Percentiles rank a stretch among this genome's conserved stretches.
Conservation (phyloP, 768 basidiomycete genomes). For the Gymnopilus junonius region DNA sequence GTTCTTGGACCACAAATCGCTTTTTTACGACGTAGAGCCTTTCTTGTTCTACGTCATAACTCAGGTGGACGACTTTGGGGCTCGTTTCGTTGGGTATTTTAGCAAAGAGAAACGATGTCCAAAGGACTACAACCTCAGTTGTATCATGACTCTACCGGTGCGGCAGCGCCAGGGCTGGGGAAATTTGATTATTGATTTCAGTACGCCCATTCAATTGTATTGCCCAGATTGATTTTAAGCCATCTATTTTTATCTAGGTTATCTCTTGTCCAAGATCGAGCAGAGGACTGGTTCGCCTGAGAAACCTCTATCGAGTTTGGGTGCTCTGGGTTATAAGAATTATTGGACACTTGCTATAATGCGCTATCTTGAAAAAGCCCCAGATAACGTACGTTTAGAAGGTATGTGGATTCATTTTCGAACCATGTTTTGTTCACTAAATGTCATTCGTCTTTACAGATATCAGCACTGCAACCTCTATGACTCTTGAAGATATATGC, state of each 20-base stretch:
- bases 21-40: conserved; percentile 99
- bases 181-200: conserved; percentile 96
- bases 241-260: conserved; percentile 58
- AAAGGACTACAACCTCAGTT: conserved; percentile 97
- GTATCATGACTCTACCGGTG: conserved; percentile 98
- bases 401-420: conserved; percentile 48
- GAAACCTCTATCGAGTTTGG: conserved; percentile 92
- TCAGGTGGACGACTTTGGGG: conserved; percentile 86
- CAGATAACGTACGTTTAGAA: conserved; percentile 71
- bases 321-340: conserved; percentile 91
- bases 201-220: conserved; percentile 53
- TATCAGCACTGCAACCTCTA: conserved; percentile 83
- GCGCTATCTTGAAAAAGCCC: conserved; percentile 67
- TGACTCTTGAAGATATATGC: conserved; percentile 90
- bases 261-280: conserved; percentile 95
- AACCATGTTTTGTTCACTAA: background rate
- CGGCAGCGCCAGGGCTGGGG: conserved; percentile 97
- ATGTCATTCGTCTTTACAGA: conserved; percentile 47
- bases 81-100: conserved; percentile 97
- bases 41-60: conserved; percentile 99
- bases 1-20: conserved; percentile 98
- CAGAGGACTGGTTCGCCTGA: conserved; percentile 90
- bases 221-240: background rate
- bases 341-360: conserved; percentile 94
- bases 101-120: conserved; percentile 98